Evolutionary conservation across 768 basidiomycete genomes (phyloP).

Genomic region (Cystobasidium tubakii): DNA sequence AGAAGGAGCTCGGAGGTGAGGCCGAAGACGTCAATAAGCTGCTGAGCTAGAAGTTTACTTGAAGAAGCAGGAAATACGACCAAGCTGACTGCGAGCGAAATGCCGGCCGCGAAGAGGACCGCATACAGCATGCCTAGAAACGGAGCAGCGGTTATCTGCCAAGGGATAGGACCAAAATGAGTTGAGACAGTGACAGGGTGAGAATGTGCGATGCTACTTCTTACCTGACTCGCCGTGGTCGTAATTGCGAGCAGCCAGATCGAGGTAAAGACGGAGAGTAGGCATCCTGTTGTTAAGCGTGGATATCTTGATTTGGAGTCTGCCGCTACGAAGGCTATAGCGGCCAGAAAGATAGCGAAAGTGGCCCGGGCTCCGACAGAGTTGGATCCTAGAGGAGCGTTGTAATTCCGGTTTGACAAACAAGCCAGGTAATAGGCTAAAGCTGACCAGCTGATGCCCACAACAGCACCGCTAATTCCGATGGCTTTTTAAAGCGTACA

Average conservation of each 20-base stretch:
- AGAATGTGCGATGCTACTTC: too few relatives aligned
- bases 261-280: constrained; percentile 1
- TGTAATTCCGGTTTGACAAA: constrained; percentile 5
- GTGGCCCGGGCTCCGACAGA: constrained; percentile 13
- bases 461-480: neutral
- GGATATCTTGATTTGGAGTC: constrained; percentile 25
- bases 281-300: neutral
- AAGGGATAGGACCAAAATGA: neutral
- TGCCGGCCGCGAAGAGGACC: constrained; percentile 22
- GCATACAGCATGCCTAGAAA: constrained; percentile 30
- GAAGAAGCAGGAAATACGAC: constrained; percentile 1
- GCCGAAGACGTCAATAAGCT: neutral
- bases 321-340: constrained; percentile 20
- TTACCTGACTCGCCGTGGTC: neutral
- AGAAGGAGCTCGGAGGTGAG: constrained; percentile 22
- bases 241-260: constrained; percentile 13
- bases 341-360: constrained; percentile 9
- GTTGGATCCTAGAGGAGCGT: neutral
- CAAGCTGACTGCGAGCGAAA: constrained; percentile 16
- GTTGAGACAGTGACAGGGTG: too few relatives aligned
- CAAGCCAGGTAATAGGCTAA: constrained; percentile 20
- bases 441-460: constrained; percentile 26
- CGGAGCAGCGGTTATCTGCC: constrained; percentile 1
- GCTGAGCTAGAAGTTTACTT: neutral
- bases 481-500: neutral